phyloP scores from a whole-genome alignment of 306 rosid genomes.

The Carpinus viminea region DNA sequence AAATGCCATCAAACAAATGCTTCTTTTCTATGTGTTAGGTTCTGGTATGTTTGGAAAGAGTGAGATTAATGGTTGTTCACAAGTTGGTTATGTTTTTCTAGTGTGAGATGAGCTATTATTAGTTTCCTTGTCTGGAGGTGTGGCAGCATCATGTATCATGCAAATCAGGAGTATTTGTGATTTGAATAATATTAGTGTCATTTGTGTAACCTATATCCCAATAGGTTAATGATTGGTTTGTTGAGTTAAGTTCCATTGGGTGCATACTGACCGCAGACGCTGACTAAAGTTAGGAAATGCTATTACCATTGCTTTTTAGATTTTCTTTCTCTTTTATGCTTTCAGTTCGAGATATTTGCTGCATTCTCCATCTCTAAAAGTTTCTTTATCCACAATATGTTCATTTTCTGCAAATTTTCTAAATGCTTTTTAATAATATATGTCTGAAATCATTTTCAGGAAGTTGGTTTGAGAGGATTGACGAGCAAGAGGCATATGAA shows the following conservation, averaged over 20 bases:
- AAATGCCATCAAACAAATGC: neutral
- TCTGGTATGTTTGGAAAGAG: neutral
- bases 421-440: neutral
- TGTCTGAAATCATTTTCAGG: constrained; percentile 35
- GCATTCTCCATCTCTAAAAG: neutral
- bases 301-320: neutral
- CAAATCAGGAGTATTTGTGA: neutral
- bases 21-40: neutral
- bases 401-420: neutral
- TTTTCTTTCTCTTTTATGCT: neutral
- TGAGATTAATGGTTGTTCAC: neutral
- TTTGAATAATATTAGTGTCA: neutral
- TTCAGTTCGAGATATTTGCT: neutral
- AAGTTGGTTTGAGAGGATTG: constrained; percentile 79
- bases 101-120: neutral
- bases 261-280: neutral
- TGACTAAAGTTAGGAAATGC: neutral
- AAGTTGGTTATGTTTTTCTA: neutral
- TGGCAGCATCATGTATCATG: neutral
- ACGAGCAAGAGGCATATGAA: constrained; percentile 89
- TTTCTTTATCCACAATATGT: neutral
- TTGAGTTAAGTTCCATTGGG: neutral
- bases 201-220: neutral
- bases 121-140: neutral
- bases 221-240: neutral